These are phyloP conservation scores for Metschnikowia lachancei DNA, from an alignment of 805 yeast species.

Conservation along the genomic window DNA sequence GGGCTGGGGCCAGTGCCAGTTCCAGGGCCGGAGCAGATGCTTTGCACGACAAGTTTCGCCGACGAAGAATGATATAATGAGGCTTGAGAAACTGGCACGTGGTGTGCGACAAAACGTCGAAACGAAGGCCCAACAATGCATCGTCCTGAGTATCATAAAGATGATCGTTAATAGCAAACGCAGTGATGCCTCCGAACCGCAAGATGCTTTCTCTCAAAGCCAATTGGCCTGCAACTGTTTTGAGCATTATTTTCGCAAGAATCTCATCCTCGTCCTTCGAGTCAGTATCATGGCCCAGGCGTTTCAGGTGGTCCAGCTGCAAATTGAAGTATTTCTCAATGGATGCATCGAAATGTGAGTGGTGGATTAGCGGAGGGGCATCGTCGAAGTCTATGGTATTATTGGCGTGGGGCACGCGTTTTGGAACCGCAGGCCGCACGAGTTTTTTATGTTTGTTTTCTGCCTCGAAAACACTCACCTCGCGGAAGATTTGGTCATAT, in stretches of 20 bases:
- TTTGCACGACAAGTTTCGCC: neutral
- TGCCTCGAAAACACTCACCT: conserved; percentile 17
- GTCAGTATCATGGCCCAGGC: neutral
- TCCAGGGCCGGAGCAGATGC: too few species aligned
- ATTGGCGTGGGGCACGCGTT: neutral
- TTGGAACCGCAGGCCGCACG: conserved; percentile 10
- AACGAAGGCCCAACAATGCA: conserved; percentile 47
- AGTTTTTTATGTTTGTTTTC: conserved; percentile 13
- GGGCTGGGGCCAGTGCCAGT: too few species aligned
- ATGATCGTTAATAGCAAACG: conserved; percentile 46
- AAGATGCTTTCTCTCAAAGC: conserved; percentile 45
- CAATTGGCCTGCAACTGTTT: conserved; percentile 12
- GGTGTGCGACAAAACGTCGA: conserved; percentile 38
- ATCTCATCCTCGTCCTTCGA: conserved; percentile 4
- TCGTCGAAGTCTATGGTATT: conserved; percentile 13
- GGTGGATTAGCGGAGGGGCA: conserved; percentile 18
- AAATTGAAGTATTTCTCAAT: conserved; percentile 16
- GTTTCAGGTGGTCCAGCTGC: neutral
- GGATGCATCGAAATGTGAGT: conserved; percentile 19
- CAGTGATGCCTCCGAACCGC: conserved; percentile 50
- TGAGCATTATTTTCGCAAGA: conserved; percentile 12
- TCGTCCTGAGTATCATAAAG: conserved; percentile 27
- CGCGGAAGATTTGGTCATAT: conserved; percentile 13
- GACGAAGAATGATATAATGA: conserved; percentile 47
- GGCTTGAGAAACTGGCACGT: conserved; percentile 34